These are phyloP conservation scores for Lodderomyces orthopsilosis DNA, from an alignment of 1,139 yeast species.

Conservation along the genomic window DNA sequence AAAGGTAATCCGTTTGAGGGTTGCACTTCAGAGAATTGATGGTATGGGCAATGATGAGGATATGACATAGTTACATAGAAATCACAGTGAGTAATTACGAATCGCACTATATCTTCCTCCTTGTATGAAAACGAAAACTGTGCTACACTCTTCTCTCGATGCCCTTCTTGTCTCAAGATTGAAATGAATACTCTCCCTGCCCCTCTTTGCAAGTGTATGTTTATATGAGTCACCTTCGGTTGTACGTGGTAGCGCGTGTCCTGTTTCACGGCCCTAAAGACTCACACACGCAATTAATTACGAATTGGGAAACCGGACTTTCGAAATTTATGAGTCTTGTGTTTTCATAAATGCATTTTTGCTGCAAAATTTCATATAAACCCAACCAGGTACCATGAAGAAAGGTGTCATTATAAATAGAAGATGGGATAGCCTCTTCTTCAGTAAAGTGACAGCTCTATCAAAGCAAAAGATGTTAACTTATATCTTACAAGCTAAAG, in stretches of 20 bases:
- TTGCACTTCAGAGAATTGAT: no score
- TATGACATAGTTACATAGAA: no score
- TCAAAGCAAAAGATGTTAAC: constrained; percentile 13
- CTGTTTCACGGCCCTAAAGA: background rate
- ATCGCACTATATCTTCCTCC: no score
- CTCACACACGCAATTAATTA: background rate
- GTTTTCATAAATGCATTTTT: background rate
- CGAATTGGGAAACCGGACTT: background rate
- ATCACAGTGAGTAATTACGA: no score
- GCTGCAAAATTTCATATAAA: background rate
- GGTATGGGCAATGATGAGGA: background rate
- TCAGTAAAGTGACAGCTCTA: background rate
- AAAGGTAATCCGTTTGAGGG: no score
- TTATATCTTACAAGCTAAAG: constrained; percentile 44
- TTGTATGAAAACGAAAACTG: no score
- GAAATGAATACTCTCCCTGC: background rate
- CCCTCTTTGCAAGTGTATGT: background rate
- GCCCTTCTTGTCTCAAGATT: no score
- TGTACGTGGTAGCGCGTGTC: background rate
- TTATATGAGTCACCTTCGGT: background rate
- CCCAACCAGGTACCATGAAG: background rate
- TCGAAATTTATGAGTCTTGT: background rate
- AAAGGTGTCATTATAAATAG: background rate
- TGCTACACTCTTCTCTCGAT: no score
- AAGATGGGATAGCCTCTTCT: background rate